A percentile compares a stretch with the other conserved stretches of the same genome.
These are phyloP conservation scores for Sparassis latifolia DNA, from an alignment of 1,284 basidiomycete species.

Conservation along the genomic window DNA sequence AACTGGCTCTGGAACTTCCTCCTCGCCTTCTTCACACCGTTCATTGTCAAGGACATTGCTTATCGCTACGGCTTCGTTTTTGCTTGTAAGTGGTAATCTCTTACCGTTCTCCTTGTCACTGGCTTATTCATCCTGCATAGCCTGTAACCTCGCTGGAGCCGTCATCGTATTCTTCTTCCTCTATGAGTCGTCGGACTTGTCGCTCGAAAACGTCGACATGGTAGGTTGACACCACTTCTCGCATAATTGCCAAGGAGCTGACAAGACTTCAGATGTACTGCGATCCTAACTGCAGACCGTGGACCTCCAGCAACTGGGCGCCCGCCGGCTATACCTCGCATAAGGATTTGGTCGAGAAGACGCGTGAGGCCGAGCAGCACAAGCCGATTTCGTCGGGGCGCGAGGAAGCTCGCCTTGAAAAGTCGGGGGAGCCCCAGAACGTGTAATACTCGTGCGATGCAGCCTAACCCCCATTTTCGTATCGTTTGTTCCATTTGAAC, in stretches of 20 bases:
- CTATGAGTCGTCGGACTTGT: constrained; percentile 68
- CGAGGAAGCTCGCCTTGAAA: constrained; percentile 16
- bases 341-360: constrained; percentile 34
- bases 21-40: constrained; percentile 71
- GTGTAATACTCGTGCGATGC: no score
- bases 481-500: no score
- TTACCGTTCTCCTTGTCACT: neutral
- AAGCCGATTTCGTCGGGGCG: constrained; percentile 21
- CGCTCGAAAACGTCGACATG: constrained; percentile 64
- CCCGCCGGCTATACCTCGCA: constrained; percentile 42
- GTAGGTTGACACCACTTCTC: constrained; percentile 22
- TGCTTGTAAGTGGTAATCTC: constrained; percentile 35
- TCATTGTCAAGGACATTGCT: constrained; percentile 49
- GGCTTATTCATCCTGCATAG: constrained; percentile 12
- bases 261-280: constrained; percentile 57
- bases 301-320: constrained; percentile 55
- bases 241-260: constrained; percentile 1
- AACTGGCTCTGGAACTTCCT: constrained; percentile 77
- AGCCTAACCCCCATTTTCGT: no score
- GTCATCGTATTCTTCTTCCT: constrained; percentile 72
- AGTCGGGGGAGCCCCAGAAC: constrained; percentile 4
- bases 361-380: constrained; percentile 25
- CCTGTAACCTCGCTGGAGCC: constrained; percentile 54
- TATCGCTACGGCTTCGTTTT: constrained; percentile 75
- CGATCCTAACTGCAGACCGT: constrained; percentile 60